These are phyloP conservation scores for Suillus decipiens DNA, from an alignment of 768 basidiomycete genomes.

Conservation along the genomic window DNA sequence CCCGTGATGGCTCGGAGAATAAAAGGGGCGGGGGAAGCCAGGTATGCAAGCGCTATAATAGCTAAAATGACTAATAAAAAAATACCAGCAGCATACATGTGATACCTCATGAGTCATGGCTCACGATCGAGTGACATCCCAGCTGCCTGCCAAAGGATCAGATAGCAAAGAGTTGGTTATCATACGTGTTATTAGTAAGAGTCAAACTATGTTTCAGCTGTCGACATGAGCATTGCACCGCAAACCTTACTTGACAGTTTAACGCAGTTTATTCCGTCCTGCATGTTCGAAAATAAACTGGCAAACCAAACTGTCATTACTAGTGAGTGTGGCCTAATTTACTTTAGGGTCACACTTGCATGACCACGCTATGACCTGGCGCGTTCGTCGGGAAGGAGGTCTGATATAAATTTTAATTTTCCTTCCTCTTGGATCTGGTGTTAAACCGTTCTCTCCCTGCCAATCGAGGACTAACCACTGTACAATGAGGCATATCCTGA, in stretches of 20 bases:
- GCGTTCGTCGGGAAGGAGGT: neutral
- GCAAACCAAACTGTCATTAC: too few relatives aligned
- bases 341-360: neutral
- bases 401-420: neutral
- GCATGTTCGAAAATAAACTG: neutral
- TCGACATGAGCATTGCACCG: neutral
- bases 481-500: constrained; percentile 22
- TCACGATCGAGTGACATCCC: neutral
- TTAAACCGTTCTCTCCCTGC: too few relatives aligned
- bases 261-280: neutral
- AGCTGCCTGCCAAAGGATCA: neutral
- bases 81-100: neutral
- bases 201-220: neutral
- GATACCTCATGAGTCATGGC: neutral
- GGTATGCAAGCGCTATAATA: neutral
- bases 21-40: neutral
- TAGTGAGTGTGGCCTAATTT: neutral
- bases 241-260: neutral
- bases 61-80: neutral
- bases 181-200: neutral
- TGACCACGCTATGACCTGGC: neutral
- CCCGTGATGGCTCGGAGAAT: neutral
- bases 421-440: neutral
- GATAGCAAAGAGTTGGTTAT: neutral
- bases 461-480: neutral